A percentile compares a stretch with the other conserved stretches of the same genome.
Conservation (phyloP, 2,329 filamentous ascomycete species). For the Mollisia scopiformis region DNA sequence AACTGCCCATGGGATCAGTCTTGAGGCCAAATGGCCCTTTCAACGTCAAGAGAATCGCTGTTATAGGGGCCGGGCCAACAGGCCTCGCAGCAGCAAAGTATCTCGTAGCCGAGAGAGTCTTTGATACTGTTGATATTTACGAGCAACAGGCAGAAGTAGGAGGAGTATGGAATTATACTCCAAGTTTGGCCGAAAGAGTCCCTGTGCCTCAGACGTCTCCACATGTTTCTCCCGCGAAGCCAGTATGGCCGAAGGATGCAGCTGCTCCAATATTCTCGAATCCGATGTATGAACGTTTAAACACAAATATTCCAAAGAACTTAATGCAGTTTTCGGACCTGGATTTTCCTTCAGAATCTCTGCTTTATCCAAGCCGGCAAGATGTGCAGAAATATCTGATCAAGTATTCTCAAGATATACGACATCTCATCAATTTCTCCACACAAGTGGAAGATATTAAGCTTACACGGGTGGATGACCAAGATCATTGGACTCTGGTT, state of each 20-base stretch:
- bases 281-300: slow-evolving; percentile 79
- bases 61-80: slow-evolving; percentile 82
- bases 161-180: slow-evolving; percentile 83
- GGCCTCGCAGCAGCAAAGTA: slow-evolving; percentile 83
- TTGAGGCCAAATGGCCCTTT: slow-evolving; percentile 21
- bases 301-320: slow-evolving; percentile 83
- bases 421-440: slow-evolving; percentile 68
- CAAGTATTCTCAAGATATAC: slow-evolving; percentile 66
- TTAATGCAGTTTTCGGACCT: slow-evolving; percentile 82
- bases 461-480: slow-evolving; percentile 28
- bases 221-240: slow-evolving; percentile 63
- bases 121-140: slow-evolving; percentile 73
- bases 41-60: slow-evolving; percentile 63
- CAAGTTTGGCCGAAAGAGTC: slow-evolving; percentile 47
- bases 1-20: slow-evolving; percentile 29
- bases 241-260: slow-evolving; percentile 50
- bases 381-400: slow-evolving; percentile 76
- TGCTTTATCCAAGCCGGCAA: slow-evolving; percentile 75
- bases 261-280: slow-evolving; percentile 67
- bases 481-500: slow-evolving; percentile 58
- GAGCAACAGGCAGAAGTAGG: slow-evolving; percentile 80
- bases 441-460: slow-evolving; percentile 68
- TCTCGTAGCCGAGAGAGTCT: slow-evolving; percentile 70
- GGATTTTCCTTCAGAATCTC: slow-evolving; percentile 62
- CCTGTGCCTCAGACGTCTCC: slow-evolving; percentile 72